A percentile compares a stretch with the other conserved stretches of the same genome.
These are phyloP conservation scores for Barnettozyma californica DNA, from an alignment of 805 yeast genomes.

Conservation along the genomic window DNA sequence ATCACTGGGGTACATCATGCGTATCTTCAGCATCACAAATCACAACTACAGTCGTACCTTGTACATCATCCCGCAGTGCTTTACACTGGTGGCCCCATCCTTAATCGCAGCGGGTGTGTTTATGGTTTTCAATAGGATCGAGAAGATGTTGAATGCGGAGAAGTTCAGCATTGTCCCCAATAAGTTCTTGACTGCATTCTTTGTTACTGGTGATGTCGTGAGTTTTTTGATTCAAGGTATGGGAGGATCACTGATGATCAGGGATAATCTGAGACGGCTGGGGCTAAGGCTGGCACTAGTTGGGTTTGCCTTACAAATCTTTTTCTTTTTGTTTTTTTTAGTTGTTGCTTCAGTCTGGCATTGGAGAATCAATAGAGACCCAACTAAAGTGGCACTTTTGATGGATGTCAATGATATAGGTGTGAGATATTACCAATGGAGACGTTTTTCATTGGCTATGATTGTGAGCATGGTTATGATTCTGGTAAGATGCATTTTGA, in stretches of 20 bases:
- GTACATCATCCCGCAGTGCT: constrained; percentile 2
- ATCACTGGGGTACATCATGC: constrained; percentile 1
- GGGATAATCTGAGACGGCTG: background rate
- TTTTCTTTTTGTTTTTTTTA: background rate
- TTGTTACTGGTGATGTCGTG: constrained; percentile 2
- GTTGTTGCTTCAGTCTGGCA: background rate
- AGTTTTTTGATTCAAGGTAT: constrained; percentile 2
- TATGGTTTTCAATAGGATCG: constrained; percentile 3
- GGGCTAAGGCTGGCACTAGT: background rate
- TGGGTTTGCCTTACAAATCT: constrained; percentile 4
- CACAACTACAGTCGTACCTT: background rate
- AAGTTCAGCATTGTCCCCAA: constrained; percentile 1
- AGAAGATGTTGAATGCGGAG: background rate
- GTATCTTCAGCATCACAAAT: background rate
- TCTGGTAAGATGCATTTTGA: constrained; percentile 3
- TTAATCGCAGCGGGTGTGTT: constrained; percentile 3
- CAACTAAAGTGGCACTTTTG: background rate
- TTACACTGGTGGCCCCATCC: constrained; percentile 2
- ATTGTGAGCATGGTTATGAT: constrained; percentile 1
- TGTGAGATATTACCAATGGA: constrained; percentile 2
- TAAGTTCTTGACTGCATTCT: constrained; percentile 1
- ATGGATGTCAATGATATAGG: background rate
- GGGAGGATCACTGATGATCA: constrained; percentile 1
- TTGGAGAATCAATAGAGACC: background rate
- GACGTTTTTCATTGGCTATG: background rate